Base-by-base conservation (phyloP, 2,329 filamentous ascomycete species). In the Penicillium sclerotigenum region DNA sequence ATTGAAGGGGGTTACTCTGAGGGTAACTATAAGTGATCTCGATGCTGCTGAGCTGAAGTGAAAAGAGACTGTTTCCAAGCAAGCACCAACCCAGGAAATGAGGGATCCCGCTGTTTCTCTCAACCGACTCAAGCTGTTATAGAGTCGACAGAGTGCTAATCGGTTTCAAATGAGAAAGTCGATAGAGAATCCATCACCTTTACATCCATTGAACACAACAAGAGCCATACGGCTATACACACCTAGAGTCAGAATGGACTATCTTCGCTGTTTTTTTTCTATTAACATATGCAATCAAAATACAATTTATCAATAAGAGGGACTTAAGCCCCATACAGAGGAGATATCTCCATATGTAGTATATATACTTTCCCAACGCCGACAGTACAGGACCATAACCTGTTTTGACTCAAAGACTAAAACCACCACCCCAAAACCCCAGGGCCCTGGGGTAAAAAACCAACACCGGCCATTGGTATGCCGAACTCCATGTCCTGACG, bases 401-500 rank as follows among this genome's bases (percentile, higher is more conserved):
- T 10, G 9, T 26, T 33, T n/a, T 31, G 8, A 26, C 36, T 50
- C 37, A 14, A 50, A 43, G n/a, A 42, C 28, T 10, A 41, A 31
- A 42, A 50, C 14, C 47, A 50, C 14, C 47, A 6, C 7, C 26
- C 26, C 9, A 1, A 16, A 42, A 13, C 20, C 29, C 20, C 10
- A n/a, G 34, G 29, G 7, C 28, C 36, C 22, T 6, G 13, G 37
- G 29, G 28, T 9, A 22, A 40, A 40, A 48, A 47, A 24, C 5
- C 9, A 49, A 54, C 18, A 48, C 43, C 43, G 31, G 41, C 34
- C 11, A 26, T 43, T 45, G 16, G 16, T 24, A 36, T 47, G 31
- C 49, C 20, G 29, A 50, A 54, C 37, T 54, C 52, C 46, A 22
- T 48, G 33, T 33, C 20, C 13, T 34, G 34, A 52, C 38, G 38